Evolutionary conservation across 345 rosid species (phyloP), one percentile per base, ranked within the genome.

Genomic region (Moringa oleifera): DNA sequence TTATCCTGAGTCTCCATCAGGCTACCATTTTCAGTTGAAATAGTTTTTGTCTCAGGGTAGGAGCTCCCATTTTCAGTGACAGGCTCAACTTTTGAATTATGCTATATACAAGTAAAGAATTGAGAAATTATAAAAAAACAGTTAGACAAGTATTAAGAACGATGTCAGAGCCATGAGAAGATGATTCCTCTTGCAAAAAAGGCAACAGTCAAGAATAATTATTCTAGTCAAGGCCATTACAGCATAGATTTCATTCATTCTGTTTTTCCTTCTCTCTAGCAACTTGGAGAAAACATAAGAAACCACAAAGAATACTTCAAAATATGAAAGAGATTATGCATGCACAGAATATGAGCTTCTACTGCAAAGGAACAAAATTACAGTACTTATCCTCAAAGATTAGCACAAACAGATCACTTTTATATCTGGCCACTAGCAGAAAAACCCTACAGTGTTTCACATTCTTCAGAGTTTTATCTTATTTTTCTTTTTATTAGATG

Each of bases 1-100:
- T 95, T 91, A 67, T 95, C 98, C 70, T 89, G 94, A 62, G 89
- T 79, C 67, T 85, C 92, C 63, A 81, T 58, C 57, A 73, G 53
- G 65, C 68, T 79, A 58, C 85, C 94, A 75, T 83, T 89, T 78
- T 84, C 97, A 65, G 71, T 71, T 28, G 91, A 71, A 51, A 84
- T 65, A 55, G 81, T 78, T 83, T 91, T 95, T 56, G 90, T 75
- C 76, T 89, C 94, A 25, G 79, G 77, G 47, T 59, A 71, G 54
- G 81, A 73, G 75, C 69, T 80, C 37, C 83, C 96, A 77, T 87
- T 89, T 83, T 81, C 94, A 36, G 64, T 46, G 63, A 77, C 59
- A 19, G 79, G 71, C 64, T 81, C 91, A 47, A 63, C 81, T 75
- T 77, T 87, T 58, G 82, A 78, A 68, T 55, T 68, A 77, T 80